Evolutionary conservation across 192 early-diverging fungal genomes (phyloP).

Genomic region (Kappamyces sp.): DNA sequence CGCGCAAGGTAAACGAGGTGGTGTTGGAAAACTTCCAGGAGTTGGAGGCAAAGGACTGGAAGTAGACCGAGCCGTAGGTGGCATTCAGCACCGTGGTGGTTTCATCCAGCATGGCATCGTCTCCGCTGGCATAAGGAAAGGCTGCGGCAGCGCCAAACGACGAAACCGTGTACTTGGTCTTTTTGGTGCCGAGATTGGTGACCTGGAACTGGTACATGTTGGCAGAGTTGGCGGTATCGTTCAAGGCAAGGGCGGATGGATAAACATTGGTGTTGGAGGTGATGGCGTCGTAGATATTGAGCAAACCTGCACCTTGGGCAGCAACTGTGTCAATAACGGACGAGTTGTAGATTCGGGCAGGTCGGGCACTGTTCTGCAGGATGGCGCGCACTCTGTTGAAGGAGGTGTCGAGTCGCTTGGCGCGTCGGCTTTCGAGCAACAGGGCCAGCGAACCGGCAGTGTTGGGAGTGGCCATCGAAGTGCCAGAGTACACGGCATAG

Average conservation of each 20-base stretch:
- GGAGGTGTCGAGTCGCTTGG: not conserved
- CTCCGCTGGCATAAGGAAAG: slow-evolving; percentile 26
- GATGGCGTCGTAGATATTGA: slow-evolving; percentile 42
- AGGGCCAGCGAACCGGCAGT: slow-evolving; percentile 42
- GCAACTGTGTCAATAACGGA: slow-evolving; percentile 13
- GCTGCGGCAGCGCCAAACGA: slow-evolving; percentile 30
- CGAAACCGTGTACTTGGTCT: slow-evolving; percentile 25
- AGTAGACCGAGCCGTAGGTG: too few relatives aligned
- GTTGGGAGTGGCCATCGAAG: slow-evolving; percentile 62
- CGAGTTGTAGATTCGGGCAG: slow-evolving; percentile 15
- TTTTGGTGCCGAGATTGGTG: slow-evolving; percentile 29
- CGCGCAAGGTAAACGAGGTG: too few relatives aligned
- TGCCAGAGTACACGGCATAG: slow-evolving; percentile 36
- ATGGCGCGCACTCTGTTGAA: slow-evolving; percentile 2
- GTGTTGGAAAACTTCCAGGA: too few relatives aligned
- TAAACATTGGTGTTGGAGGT: slow-evolving; percentile 25
- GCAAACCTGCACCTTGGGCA: slow-evolving; percentile 47
- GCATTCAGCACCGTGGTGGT: too few relatives aligned
- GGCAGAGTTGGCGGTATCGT: slow-evolving; percentile 30
- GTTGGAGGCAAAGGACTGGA: too few relatives aligned
- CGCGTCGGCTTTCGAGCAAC: slow-evolving; percentile 19
- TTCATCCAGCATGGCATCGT: not conserved
- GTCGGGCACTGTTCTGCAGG: slow-evolving; percentile 12
- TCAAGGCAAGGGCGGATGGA: slow-evolving; percentile 44
- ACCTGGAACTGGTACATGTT: slow-evolving; percentile 29